Conservation (phyloP, 345 rosid genomes). For the Mallotus nudiflorus region DNA sequence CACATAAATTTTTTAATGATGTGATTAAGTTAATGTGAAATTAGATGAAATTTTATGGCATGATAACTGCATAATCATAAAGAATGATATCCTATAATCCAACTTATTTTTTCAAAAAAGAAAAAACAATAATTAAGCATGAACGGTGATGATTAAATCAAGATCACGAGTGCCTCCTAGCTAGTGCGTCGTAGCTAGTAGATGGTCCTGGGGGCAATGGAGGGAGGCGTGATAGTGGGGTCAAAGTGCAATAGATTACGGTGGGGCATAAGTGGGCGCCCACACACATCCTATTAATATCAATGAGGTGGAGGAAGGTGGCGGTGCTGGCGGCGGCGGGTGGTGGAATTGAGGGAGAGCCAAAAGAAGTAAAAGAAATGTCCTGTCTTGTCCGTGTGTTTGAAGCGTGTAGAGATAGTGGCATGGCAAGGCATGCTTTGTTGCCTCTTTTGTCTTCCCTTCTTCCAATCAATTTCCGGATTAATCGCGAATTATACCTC, state of each 20-base stretch:
- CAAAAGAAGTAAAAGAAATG: conserved; percentile 1
- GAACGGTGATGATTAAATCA: background rate
- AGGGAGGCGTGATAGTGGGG: no score
- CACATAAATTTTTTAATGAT: no score
- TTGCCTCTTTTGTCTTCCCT: background rate
- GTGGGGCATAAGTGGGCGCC: no score
- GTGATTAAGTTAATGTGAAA: no score
- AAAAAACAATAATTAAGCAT: background rate
- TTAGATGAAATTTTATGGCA: no score
- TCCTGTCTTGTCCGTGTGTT: background rate
- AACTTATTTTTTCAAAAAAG: no score
- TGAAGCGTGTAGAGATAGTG: conserved; percentile 29
- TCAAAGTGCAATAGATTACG: background rate
- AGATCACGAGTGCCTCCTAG: no score
- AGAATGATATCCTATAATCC: no score
- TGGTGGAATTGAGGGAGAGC: background rate
- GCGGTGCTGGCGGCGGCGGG: conserved; percentile 8
- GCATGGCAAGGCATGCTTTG: conserved; percentile 22
- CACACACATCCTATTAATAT: background rate
- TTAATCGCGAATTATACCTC: background rate
- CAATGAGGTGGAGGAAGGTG: background rate
- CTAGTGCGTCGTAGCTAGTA: no score
- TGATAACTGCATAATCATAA: background rate
- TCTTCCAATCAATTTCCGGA: conserved; percentile 8
- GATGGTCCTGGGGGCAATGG: no score